Evolutionary conservation across 768 basidiomycete genomes (phyloP), one percentile per base, ranked within the genome.

Genomic region (Cytidiella melzeri): DNA sequence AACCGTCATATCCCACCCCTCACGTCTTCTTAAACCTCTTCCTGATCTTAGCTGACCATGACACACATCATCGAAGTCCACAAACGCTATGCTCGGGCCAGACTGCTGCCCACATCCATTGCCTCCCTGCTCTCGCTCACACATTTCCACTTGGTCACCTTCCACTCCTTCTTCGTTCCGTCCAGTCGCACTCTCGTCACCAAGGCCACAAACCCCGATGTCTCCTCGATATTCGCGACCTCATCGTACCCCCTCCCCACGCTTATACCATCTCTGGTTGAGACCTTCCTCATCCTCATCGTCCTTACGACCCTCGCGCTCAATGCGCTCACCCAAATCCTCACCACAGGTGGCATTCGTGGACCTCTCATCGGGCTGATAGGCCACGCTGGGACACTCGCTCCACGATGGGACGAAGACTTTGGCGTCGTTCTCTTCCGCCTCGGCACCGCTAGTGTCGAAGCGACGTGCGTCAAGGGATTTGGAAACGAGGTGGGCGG

Each of bases 401-500:
- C 73, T 30, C 71, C 83, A 2, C 77, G 75, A 15, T 73, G 72
- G 61, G 84, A 88, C 34, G 86, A 88, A 62, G 85, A 87, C 59
- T 88, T 84, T 64, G 77, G 80, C 5, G 74, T 87, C 19, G 76
- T 83, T 2, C 70, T 90, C 34, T 70, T 89, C 38, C 78, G 87
- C 19, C 69, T 87, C 18, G 85, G 85, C 18, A 83, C 83, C 1
- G 85, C 84, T 3, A 84, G 83, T 54, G 69, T 90, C 43, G 87
- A 90, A 61, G 81, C 84, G 0, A 87, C 86, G 0, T 81, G 79
- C 41, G 70, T 84, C 9, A 73, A 79, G 20, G 87, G 87, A 2
- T 74, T 85, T 61, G 81, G 82, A 1, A 87, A 89, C 57, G 86
- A 90, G 63, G 80, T 88, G 11, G 79, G 79, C 5, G 68, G 74